These are phyloP conservation scores for Ustilago cynodontis DNA, from an alignment of 1,284 basidiomycete genomes.

Conservation along the genomic window DNA sequence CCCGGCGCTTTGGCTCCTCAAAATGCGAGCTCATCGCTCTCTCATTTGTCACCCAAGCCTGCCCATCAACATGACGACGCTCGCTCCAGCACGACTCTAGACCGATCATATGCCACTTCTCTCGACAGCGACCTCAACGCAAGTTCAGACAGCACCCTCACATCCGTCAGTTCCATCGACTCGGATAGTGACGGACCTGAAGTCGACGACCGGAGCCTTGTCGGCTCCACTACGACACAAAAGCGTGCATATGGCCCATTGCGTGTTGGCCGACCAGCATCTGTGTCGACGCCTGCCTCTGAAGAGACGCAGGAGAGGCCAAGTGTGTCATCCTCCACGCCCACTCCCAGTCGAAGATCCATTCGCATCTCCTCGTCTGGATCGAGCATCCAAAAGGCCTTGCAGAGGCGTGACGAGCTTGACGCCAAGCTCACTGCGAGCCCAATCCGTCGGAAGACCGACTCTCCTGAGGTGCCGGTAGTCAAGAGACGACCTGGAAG, in stretches of 20 bases:
- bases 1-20: neutral
- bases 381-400: slow-evolving; percentile 49
- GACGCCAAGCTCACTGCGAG: slow-evolving; percentile 39
- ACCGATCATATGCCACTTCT: slow-evolving; percentile 37
- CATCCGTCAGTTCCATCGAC: slow-evolving; percentile 35
- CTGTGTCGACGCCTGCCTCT: slow-evolving; percentile 7
- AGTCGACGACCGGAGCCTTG: neutral
- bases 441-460: slow-evolving; percentile 22
- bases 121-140: slow-evolving; percentile 23
- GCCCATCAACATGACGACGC: slow-evolving; percentile 12
- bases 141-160: slow-evolving; percentile 30
- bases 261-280: neutral
- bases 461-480: slow-evolving; percentile 14
- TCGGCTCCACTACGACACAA: neutral
- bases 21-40: neutral
- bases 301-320: slow-evolving; percentile 1
- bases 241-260: slow-evolving; percentile 1
- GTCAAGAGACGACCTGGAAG: slow-evolving; percentile 18
- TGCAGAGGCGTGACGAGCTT: slow-evolving; percentile 46
- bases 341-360: slow-evolving; percentile 41
- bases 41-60: slow-evolving; percentile 2
- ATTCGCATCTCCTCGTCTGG: slow-evolving; percentile 43
- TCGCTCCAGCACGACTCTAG: slow-evolving; percentile 17
- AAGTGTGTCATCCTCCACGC: slow-evolving; percentile 17
- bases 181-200: slow-evolving; percentile 29